Base-by-base conservation (phyloP, 306 rosid species). In the Pachyrhizus erosus region DNA sequence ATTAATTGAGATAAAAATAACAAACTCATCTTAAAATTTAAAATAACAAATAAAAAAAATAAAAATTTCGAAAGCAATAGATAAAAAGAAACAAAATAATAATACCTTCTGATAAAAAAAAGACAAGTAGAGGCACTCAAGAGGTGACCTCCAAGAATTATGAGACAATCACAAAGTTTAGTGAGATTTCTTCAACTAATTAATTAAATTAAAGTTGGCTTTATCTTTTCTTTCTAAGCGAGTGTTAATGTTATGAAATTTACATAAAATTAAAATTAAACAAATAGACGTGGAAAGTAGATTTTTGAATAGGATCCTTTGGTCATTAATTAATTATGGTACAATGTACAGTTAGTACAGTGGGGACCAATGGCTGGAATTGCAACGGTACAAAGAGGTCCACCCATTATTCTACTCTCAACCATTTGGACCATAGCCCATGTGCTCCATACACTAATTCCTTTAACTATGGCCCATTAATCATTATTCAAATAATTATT, bases 381-480 rank as follows among this genome's bases (percentile, higher is more conserved):
- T 51, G 64, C 33, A 73, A 52, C 31, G 34, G 21, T 34, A 52
- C 29, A 31, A 9, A 31, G 0, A 54, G 78, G 79, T 54, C 52
- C 68, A 55, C 68, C 11, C 7, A 37, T 42, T 34, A 34, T 54
- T 54, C 23, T 54, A 54, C 67, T 52, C 58, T 43, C 78, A 49
- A 72, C 77, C 61, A 49, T 49, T 3, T 72, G 77, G 45, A 17
- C 77, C 77, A 73, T 51, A 48, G 4, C 4, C 46, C 77, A 73
- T 73, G 77, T 73, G 65, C 64, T 51, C 5, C 11, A 51, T 2
- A 51, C 24, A n/a, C 11, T 3, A n/a, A 15, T 49, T 49, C 57
- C 57, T 49, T 49, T 0, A 20, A 21, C 29, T 14, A 55, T 2
- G 5, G 29, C 6, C 2, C 34, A 23, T 24, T 34, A 23, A 58